Evolutionary conservation across 1,284 basidiomycete genomes (phyloP).

Genomic region (Ganoderma lingzhi): DNA sequence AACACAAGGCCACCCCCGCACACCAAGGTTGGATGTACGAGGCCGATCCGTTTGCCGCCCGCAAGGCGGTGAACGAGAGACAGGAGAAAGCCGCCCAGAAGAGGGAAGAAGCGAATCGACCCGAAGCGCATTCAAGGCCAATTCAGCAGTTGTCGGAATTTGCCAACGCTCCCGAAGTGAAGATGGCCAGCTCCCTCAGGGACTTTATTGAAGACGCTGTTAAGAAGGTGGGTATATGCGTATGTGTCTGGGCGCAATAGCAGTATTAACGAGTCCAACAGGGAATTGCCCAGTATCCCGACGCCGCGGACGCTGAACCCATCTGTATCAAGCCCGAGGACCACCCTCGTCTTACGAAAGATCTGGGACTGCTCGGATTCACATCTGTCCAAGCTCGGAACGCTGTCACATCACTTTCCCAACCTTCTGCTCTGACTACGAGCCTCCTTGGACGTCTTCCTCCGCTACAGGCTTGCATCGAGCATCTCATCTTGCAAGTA

Average conservation of each 20-base stretch:
- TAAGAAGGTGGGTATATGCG: slow-evolving; percentile 62
- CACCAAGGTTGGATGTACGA: slow-evolving; percentile 88
- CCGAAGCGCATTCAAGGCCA: slow-evolving; percentile 28
- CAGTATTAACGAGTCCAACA: slow-evolving; percentile 35
- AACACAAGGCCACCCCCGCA: slow-evolving; percentile 72
- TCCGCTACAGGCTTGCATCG: slow-evolving; percentile 73
- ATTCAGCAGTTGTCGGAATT: slow-evolving; percentile 54
- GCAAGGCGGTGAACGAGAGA: slow-evolving; percentile 69
- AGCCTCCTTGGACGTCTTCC: slow-evolving; percentile 57
- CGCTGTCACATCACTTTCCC: slow-evolving; percentile 59
- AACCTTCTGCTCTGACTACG: slow-evolving; percentile 58
- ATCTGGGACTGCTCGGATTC: slow-evolving; percentile 68
- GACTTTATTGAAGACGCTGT: slow-evolving; percentile 86
- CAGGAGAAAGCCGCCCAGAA: slow-evolving; percentile 63
- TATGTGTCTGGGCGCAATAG: slow-evolving; percentile 5
- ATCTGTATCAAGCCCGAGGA: slow-evolving; percentile 58
- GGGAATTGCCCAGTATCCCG: slow-evolving; percentile 61
- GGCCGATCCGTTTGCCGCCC: slow-evolving; percentile 85
- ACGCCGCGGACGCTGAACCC: slow-evolving; percentile 56
- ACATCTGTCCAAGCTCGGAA: slow-evolving; percentile 56
- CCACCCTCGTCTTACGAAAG: slow-evolving; percentile 47
- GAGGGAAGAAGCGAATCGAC: slow-evolving; percentile 44
- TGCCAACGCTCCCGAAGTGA: slow-evolving; percentile 81
- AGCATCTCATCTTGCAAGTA: slow-evolving; percentile 78
- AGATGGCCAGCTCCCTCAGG: slow-evolving; percentile 81